Base-by-base conservation (phyloP, 805 yeast species). In the Hagleromyces aurorensis region DNA sequence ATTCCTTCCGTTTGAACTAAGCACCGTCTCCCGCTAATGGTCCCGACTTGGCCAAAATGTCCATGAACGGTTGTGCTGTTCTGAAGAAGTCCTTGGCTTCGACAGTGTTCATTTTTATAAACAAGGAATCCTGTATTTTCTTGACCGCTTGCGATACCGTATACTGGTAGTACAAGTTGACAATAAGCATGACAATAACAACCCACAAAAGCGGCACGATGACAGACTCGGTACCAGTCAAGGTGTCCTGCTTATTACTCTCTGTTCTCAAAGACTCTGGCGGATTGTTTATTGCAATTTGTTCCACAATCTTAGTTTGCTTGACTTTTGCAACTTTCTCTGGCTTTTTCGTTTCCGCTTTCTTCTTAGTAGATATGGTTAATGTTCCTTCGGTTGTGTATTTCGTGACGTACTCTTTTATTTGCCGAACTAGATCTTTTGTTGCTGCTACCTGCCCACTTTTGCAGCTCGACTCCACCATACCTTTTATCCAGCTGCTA, bases 401-500 rank as follows among this genome's bases (percentile, higher is more conserved):
- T 5, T 47, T 43, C 3, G 40, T 40, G 3, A 61, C 38, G 9
- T 44, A 46, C 8, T 45, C 41, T n/a, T 43, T 23, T 4, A 62
- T 16, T 4, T 55, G 30, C 9, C 44, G 40, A 1, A 56, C 32
- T 31, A 81, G 55, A 7, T 65, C 69, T 28, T 64, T 65, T 8
- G 81, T 70, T 3, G 76, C 77, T 4, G 72, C 67, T 25, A 67
- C 62, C 53, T 86, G 96, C 0, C 98, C 98, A 19, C 76, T 72
- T 25, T 67, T 61, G 9, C 94, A 78, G 33, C 87, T 87, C 39
- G 76, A 78, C 50, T 91, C 97, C 38, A 91, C 80, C 32, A 94
- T 76, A 9, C 81, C 70, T 52, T 85, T 87, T 47, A 91, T 72
- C 96, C 96, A 91, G 36, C 94, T 80, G 30, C 79, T 70, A 3